Evolutionary conservation across 192 early-diverging fungal genomes (phyloP).

Genomic region (Entomortierella parvispora): DNA sequence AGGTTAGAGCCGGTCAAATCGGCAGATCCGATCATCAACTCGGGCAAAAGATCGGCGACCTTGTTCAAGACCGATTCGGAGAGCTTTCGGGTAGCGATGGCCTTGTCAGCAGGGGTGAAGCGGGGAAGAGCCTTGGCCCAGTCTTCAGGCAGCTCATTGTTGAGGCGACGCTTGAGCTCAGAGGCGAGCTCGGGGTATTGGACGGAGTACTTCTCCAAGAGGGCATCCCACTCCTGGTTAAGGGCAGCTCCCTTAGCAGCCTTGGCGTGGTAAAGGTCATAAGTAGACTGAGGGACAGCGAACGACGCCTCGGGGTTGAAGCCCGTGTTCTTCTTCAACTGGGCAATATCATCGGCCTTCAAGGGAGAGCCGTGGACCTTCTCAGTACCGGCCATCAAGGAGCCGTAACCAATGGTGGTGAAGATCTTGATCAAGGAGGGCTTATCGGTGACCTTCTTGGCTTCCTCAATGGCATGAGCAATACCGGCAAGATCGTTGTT

Average conservation of each 20-base stretch:
- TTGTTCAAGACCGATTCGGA: conserved; percentile 88
- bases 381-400: conserved; percentile 86
- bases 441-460: conserved; percentile 88
- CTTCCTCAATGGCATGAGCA: conserved; percentile 78
- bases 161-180: conserved; percentile 82
- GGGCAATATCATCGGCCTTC: conserved; percentile 79
- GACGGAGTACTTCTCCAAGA: conserved; percentile 75
- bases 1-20: conserved; percentile 98
- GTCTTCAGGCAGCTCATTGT: conserved; percentile 77
- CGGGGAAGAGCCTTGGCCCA: conserved; percentile 81
- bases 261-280: conserved; percentile 57
- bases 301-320: conserved; percentile 84
- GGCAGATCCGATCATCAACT: conserved; percentile 95
- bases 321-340: conserved; percentile 85
- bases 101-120: conserved; percentile 83
- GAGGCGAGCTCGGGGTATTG: conserved; percentile 77
- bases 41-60: conserved; percentile 82
- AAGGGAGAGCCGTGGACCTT: conserved; percentile 94
- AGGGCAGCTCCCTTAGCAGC: conserved; percentile 66
- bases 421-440: conserved; percentile 90
- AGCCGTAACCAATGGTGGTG: conserved; percentile 96
- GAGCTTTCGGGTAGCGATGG: conserved; percentile 92
- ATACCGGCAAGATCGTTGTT: conserved; percentile 82
- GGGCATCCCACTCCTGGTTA: conserved; percentile 82
- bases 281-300: conserved; percentile 75